Base-by-base conservation (phyloP, 108 stramenopile species). In the Craspedostauros australis region DNA sequence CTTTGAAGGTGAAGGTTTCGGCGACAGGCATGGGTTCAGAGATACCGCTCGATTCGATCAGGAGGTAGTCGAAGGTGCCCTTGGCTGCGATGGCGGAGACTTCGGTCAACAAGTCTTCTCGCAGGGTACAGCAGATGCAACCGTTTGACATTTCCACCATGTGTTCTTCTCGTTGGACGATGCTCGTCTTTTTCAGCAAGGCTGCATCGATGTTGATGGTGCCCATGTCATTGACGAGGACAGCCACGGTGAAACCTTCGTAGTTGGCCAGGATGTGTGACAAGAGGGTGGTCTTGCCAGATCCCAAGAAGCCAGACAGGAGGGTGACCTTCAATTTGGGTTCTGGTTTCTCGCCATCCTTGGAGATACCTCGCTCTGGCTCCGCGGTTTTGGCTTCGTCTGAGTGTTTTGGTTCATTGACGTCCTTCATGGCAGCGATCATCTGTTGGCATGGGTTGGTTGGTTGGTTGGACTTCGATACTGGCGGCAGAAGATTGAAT, bases 201-300 rank as follows among this genome's bases (percentile, higher is more conserved):
- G 20, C 54, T 20, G 64, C 68, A 30, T 76, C 74, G 25, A 75
- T 39, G 26, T 75, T 75, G n/a, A 75, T 34, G 5, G 41, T 69
- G 14, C 54, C 83, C 76, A 93, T 73, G 52, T 93, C 91, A 47
- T 93, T 93, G 19, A 93, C 88, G 5, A 90, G 70, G 32, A 90
- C 63, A 12, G 83, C 87, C 5, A 84, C 45, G 24, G 49, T 56
- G 34, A 30, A 53, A 58, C 33, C 70, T 68, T 21, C 47, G 44
- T 83, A 64, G 11, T 23, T 39, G 2, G 46, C 29, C 30, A 96
- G 73, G 50, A 98, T 88, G 43, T 82, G 82, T 57, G 94, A 88
- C 33, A 99, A 56, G 25, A 99, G 71, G 15, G 98, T 97, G 0
- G 95, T 97, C 72, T 98, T 98, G 0, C 98, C 98, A 0, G 80